These are phyloP conservation scores for Brassica balearica DNA, from an alignment of 441 rosid genomes.

Conservation along the genomic window DNA sequence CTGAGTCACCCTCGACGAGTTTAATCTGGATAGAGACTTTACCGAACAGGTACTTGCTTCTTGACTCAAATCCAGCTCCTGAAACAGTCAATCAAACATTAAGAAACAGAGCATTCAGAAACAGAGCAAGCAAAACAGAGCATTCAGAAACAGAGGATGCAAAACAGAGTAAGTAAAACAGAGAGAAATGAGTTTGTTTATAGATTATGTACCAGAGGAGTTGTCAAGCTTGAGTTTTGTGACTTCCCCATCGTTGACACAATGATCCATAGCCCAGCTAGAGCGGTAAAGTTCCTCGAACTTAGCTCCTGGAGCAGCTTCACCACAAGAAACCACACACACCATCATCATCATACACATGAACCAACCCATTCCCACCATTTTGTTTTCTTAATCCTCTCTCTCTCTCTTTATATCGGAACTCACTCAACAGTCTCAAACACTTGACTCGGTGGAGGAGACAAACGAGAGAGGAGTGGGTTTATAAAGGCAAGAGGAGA, in stretches of 20 bases:
- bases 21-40: slow-evolving; percentile 87
- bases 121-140: neutral
- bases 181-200: too few relatives aligned
- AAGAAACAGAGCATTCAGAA: neutral
- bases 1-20: slow-evolving; percentile 88
- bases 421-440: too few relatives aligned
- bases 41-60: slow-evolving; percentile 87
- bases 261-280: slow-evolving; percentile 88
- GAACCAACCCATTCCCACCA: slow-evolving; percentile 43
- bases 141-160: neutral
- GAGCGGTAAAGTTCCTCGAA: slow-evolving; percentile 82
- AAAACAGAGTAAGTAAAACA: too few relatives aligned
- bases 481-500: slow-evolving; percentile 26
- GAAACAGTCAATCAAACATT: slow-evolving; percentile 26
- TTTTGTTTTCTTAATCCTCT: neutral
- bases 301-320: slow-evolving; percentile 51
- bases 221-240: slow-evolving; percentile 90
- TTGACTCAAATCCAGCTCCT: slow-evolving; percentile 97
- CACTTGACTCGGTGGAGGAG: too few relatives aligned
- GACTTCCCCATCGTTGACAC: slow-evolving; percentile 74
- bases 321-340: slow-evolving; percentile 39
- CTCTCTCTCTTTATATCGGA: too few relatives aligned
- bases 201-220: slow-evolving; percentile 75
- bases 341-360: slow-evolving; percentile 42
- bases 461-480: slow-evolving; percentile 16